These are phyloP conservation scores for Apophysomyces variabilis DNA, from an alignment of 371 early-diverging fungal genomes.

Conservation along the genomic window DNA sequence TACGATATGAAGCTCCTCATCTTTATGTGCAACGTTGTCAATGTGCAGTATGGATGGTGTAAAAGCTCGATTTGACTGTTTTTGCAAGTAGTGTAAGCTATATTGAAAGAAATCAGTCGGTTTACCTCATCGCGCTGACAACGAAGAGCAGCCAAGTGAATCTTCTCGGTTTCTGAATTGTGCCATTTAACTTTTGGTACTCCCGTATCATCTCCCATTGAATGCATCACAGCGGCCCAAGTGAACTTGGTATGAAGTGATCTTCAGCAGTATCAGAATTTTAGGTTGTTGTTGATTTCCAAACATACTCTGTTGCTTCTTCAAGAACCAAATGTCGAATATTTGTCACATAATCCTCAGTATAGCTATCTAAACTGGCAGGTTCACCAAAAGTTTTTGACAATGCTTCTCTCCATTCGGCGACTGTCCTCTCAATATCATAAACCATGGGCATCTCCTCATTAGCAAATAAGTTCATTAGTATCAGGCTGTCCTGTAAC, in stretches of 20 bases:
- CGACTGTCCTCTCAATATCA: background rate
- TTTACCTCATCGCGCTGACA: background rate
- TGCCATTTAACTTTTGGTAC: constrained; percentile 2
- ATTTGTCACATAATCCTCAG: background rate
- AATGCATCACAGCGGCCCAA: constrained; percentile 2
- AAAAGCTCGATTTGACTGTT: background rate
- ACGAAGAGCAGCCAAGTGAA: background rate
- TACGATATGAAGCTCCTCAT: background rate
- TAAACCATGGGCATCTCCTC: background rate
- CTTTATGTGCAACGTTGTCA: background rate
- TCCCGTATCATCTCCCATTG: background rate
- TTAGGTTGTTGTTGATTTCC: background rate
- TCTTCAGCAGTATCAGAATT: constrained; percentile 5
- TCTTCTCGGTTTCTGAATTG: background rate
- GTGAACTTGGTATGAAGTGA: background rate
- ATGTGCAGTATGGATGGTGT: background rate
- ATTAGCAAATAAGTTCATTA: background rate
- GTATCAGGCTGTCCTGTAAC: background rate
- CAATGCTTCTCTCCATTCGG: background rate
- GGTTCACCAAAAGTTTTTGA: background rate
- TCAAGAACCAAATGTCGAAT: background rate
- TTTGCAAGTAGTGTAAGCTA: background rate
- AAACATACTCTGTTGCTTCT: constrained; percentile 6
- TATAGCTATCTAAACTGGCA: background rate
- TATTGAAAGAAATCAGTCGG: background rate